Base-by-base conservation (phyloP, 208 protist genomes). In the Trypanosoma rangeli region DNA sequence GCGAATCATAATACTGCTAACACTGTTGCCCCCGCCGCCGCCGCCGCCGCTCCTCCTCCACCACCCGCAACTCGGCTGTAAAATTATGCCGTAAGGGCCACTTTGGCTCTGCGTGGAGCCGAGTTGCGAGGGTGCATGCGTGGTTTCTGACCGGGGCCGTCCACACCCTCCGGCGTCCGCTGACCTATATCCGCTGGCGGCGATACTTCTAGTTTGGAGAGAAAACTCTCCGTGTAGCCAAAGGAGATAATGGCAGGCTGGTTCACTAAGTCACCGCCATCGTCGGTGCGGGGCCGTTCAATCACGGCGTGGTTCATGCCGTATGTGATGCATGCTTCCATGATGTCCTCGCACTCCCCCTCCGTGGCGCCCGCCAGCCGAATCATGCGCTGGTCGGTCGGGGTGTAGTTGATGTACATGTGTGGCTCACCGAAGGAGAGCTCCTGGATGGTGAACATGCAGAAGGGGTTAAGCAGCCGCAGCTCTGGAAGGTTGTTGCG, bases 331-430 rank as follows among this genome's bases (percentile, higher is more conserved):
- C 86, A 91, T 0, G 91, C 82, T 73, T 96, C 89, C 91, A 96
- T 94, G 42, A 96, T 89, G 55, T 94, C 91, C 70, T 94, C 88
- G 61, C 84, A 94, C 82, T 94, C 91, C 63, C 92, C 91, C 84
- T 94, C 91, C 44, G 91, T 96, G 28, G 89, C 86, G 63, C 90
- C 87, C 15, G 91, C 91, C 13, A 96, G 84, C 5, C 88, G 86
- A 22, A 96, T 82, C 89, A 93, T 92, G 65, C 91, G 88, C 82
- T 94, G 87, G 66, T 96, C 88, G 5, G 77, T 92, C 22, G 89
- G 87, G 13, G 85, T 91, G 72, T 96, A 96, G 78, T 93, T 91
- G 33, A 96, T 78, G 70, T 92, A 93, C 91, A 96, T 96, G 80
- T 94, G 85, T 33, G 91, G 91, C 78, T 96, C 91, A 8, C 91